A percentile compares a stretch with the other conserved stretches of the same genome.
Evolutionary conservation across 441 rosid species (phyloP).

Genomic region (Daphne laureola): DNA sequence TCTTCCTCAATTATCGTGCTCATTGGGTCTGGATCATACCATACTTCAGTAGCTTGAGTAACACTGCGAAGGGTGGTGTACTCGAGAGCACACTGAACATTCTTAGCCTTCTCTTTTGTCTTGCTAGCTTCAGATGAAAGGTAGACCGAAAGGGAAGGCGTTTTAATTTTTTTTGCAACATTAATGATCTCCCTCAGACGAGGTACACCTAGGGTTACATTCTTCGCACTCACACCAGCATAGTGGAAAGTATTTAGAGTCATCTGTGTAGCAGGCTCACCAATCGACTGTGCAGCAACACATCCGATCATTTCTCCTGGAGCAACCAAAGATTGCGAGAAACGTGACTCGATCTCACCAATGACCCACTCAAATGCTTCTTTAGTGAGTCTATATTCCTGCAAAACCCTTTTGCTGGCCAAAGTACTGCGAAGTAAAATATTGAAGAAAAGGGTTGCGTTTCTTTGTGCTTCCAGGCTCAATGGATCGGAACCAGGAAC

Average conservation of each 20-base stretch:
- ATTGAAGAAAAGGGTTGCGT: conserved; percentile 91
- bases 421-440: conserved; percentile 96
- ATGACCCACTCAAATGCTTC: conserved; percentile 99
- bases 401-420: conserved; percentile 95
- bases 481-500: conserved; percentile 90
- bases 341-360: conserved; percentile 95
- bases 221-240: conserved; percentile 99
- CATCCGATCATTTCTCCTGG: conserved; percentile 99
- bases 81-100: conserved; percentile 94
- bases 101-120: conserved; percentile 94
- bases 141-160: conserved; percentile 89
- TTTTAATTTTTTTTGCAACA: conserved; percentile 92
- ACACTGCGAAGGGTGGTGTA: conserved; percentile 97
- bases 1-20: conserved; percentile 92
- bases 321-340: conserved; percentile 86
- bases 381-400: conserved; percentile 93
- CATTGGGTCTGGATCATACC: conserved; percentile 98
- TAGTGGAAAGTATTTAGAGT: conserved; percentile 97
- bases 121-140: conserved; percentile 67
- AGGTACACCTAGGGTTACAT: conserved; percentile 98
- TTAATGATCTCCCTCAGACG: conserved; percentile 95
- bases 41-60: conserved; percentile 94
- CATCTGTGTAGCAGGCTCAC: conserved; percentile 99
- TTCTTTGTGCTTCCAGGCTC: conserved; percentile 98
- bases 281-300: conserved; percentile 99